Base-by-base conservation (phyloP, 371 early-diverging fungal genomes). In the Capillidium rhysosporum region DNA sequence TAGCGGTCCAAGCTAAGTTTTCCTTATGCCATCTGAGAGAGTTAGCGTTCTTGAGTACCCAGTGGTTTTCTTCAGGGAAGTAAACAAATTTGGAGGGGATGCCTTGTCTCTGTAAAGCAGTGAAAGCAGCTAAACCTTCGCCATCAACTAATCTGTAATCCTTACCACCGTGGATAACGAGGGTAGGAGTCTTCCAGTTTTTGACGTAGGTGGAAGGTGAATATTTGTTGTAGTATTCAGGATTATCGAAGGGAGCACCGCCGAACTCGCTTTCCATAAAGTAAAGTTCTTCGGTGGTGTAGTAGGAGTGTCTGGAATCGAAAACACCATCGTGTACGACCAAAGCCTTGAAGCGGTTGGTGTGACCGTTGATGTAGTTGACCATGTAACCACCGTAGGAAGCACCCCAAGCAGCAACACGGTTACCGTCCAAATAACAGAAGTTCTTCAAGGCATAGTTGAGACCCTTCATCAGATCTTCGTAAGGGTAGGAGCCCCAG, bases 251-350 rank as follows among this genome's bases (percentile, higher is more conserved):
- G 26, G 69, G 68, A 21, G 67, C 64, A 56, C 89, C 84, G 29
- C 73, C 78, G 59, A 75, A 78, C 70, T 54, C 86, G 47, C 65
- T 64, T 58, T 86, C 87, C n/a, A 73, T 70, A 68, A 88, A 88
- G 61, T 74, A 85, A 38, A 86, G 70, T 63, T 85, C 86, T 43
- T 89, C 89, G 1, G 85, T 84, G 24, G 76, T 68, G 58, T 80
- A 86, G 61, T 73, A 86, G 1, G 69, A 61, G 58, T 69, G 64
- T 26, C 71, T 49, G 5, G 79, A 69, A 31, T 74, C 71, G 58
- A 89, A 86, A 54, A 84, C 71, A 52, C 89, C 89, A 63, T 84
- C 87, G 59, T 89, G 89, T 59, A 77, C 82, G 34, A 84, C 84
- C 49, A 89, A 63, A 26, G 75, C 79, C 54, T 69, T 70, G 69